phyloP scores from a whole-genome alignment of 805 yeast species.

The Saccharomycopsis olivae region DNA sequence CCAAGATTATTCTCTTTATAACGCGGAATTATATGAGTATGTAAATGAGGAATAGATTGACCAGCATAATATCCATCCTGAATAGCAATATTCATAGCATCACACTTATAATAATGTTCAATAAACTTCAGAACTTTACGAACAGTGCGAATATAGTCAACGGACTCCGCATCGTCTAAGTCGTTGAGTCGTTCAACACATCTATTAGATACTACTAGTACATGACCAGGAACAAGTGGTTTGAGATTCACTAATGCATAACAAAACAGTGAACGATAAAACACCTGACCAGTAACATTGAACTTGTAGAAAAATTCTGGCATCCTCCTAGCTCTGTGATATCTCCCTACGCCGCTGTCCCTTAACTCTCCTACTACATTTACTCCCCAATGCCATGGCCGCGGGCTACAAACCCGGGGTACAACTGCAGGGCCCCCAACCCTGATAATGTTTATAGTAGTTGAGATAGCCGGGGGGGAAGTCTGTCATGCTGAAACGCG shows the following conservation, averaged over 20 bases:
- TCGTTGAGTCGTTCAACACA: slow-evolving; percentile 57
- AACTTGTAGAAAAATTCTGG: slow-evolving; percentile 38
- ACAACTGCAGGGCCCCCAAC: too few species aligned
- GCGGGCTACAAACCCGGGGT: too few species aligned
- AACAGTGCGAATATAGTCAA: slow-evolving; percentile 69
- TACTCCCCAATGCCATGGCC: too few species aligned
- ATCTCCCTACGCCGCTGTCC: too few species aligned
- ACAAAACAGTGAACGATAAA: slow-evolving; percentile 48
- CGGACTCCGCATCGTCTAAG: slow-evolving; percentile 56
- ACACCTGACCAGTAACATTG: slow-evolving; percentile 47
- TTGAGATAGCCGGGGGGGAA: too few species aligned
- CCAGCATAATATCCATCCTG: slow-evolving; percentile 98
- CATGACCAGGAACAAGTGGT: slow-evolving; percentile 90
- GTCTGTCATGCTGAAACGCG: too few species aligned
- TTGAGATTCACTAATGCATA: slow-evolving; percentile 85
- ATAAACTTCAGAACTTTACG: slow-evolving; percentile 65
- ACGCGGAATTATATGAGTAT: slow-evolving; percentile 89
- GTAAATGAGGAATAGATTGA: slow-evolving; percentile 91
- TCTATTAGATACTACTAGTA: slow-evolving; percentile 76
- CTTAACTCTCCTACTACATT: too few species aligned
- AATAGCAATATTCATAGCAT: slow-evolving; percentile 78
- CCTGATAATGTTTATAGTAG: too few species aligned
- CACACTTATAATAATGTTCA: slow-evolving; percentile 59
- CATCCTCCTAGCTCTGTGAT: too few species aligned
- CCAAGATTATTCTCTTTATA: slow-evolving; percentile 46